Conservation (phyloP, 2,329 filamentous ascomycete species). For the Aspergillaceae sp. region DNA sequence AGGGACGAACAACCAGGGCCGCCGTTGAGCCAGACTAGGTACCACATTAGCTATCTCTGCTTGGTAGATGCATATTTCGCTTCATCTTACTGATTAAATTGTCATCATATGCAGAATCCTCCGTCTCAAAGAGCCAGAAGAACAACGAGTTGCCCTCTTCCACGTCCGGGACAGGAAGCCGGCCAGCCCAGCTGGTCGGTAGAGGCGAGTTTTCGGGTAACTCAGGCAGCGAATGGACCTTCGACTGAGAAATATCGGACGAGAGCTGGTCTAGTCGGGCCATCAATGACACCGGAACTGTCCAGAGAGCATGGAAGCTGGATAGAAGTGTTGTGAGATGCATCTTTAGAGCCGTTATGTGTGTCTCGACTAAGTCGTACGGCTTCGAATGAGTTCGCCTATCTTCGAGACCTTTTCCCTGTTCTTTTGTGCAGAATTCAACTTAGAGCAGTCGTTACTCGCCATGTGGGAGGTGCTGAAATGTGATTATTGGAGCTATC, state of each 20-base stretch:
- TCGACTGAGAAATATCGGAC: slow-evolving; percentile 13
- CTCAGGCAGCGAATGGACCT: slow-evolving; percentile 23
- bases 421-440: neutral
- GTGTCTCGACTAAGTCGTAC: neutral
- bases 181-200: slow-evolving; percentile 28
- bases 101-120: slow-evolving; percentile 21
- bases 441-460: neutral
- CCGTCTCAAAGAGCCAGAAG: slow-evolving; percentile 30
- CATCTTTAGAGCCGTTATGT: slow-evolving; percentile 8
- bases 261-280: slow-evolving; percentile 3
- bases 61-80: neutral
- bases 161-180: slow-evolving; percentile 21
- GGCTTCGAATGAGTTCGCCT: neutral
- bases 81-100: slow-evolving; percentile 25
- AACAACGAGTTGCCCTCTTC: slow-evolving; percentile 25
- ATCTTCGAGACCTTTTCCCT: neutral
- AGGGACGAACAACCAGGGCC: slow-evolving; percentile 30
- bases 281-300: slow-evolving; percentile 3
- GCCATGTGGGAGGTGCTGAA: neutral
- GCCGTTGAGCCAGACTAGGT: slow-evolving; percentile 28
- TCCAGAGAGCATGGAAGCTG: slow-evolving; percentile 14
- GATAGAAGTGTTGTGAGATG: slow-evolving; percentile 13
- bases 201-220: slow-evolving; percentile 21
- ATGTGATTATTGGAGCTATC: neutral
- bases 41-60: slow-evolving; percentile 3